Percentiles rank a stretch among this genome's conserved stretches.
Evolutionary conservation across 345 rosid genomes (phyloP).

Genomic region (Ceriops decandra): DNA sequence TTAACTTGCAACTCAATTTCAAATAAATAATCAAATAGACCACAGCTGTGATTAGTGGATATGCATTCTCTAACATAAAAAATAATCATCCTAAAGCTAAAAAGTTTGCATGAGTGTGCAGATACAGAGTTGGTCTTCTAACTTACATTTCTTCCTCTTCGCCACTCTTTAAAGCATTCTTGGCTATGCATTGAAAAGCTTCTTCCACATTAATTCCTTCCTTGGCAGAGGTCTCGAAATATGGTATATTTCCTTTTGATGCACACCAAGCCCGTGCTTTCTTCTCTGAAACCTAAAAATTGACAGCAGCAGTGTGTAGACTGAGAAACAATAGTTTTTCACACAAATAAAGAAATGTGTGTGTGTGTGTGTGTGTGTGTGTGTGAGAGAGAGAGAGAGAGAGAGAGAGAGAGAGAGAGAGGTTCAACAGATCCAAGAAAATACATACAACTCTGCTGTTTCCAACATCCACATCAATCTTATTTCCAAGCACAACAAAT

Average conservation of each 20-base stretch:
- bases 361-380: too few relatives aligned
- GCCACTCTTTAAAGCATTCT: slow-evolving; percentile 84
- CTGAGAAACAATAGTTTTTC: background rate
- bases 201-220: slow-evolving; percentile 96
- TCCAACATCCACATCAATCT: slow-evolving; percentile 35
- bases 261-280: slow-evolving; percentile 98
- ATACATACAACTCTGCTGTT: slow-evolving; percentile 35
- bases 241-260: slow-evolving; percentile 92
- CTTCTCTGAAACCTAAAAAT: slow-evolving; percentile 80
- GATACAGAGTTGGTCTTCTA: slow-evolving; percentile 1
- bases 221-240: slow-evolving; percentile 98
- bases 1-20: background rate
- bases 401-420: background rate
- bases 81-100: background rate
- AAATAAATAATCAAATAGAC: background rate
- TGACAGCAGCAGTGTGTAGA: background rate
- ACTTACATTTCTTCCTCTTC: slow-evolving; percentile 98
- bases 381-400: background rate
- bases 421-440: background rate
- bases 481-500: slow-evolving; percentile 38
- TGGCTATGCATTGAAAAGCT: slow-evolving; percentile 93
- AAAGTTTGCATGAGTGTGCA: too few relatives aligned
- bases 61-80: background rate
- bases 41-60: background rate
- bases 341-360: too few relatives aligned